phyloP scores from a whole-genome alignment of 495 filamentous ascomycete species.

The Lichenothelia convexa region DNA sequence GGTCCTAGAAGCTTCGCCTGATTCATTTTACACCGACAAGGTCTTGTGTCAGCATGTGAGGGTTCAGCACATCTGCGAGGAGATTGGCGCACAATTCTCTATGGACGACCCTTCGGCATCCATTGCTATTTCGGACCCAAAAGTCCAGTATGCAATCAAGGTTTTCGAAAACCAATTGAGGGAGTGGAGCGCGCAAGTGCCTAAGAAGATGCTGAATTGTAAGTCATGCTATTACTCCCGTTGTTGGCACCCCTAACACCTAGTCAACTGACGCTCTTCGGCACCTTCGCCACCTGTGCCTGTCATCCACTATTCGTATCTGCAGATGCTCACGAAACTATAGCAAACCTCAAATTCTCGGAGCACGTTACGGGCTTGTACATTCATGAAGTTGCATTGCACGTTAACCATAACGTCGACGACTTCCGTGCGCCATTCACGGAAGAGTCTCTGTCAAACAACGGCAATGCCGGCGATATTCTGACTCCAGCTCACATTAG shows the following conservation, averaged over 20 bases:
- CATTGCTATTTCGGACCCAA: constrained; percentile 52
- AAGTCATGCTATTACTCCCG: constrained; percentile 10
- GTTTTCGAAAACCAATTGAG: constrained; percentile 60
- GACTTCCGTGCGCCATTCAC: constrained; percentile 36
- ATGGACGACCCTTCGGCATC: constrained; percentile 51
- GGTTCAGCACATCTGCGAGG: constrained; percentile 64
- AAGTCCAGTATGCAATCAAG: constrained; percentile 54
- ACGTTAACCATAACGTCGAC: constrained; percentile 48
- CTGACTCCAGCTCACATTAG: constrained; percentile 37
- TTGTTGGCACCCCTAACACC: neutral
- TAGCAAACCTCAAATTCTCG: constrained; percentile 37
- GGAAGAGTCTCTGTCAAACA: constrained; percentile 26
- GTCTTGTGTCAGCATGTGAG: constrained; percentile 57
- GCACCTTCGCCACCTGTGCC: neutral
- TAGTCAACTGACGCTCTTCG: constrained; percentile 3
- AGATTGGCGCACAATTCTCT: constrained; percentile 54
- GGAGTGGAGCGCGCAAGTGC: constrained; percentile 40
- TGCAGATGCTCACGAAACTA: too few species aligned
- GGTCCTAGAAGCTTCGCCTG: constrained; percentile 49
- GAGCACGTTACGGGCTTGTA: constrained; percentile 57
- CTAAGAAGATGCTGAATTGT: constrained; percentile 29
- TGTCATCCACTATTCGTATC: neutral
- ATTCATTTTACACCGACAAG: constrained; percentile 54
- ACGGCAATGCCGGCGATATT: constrained; percentile 17
- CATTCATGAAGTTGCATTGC: constrained; percentile 72